phyloP scores from a whole-genome alignment of 768 basidiomycete genomes.

The Psilocybe cubensis region DNA sequence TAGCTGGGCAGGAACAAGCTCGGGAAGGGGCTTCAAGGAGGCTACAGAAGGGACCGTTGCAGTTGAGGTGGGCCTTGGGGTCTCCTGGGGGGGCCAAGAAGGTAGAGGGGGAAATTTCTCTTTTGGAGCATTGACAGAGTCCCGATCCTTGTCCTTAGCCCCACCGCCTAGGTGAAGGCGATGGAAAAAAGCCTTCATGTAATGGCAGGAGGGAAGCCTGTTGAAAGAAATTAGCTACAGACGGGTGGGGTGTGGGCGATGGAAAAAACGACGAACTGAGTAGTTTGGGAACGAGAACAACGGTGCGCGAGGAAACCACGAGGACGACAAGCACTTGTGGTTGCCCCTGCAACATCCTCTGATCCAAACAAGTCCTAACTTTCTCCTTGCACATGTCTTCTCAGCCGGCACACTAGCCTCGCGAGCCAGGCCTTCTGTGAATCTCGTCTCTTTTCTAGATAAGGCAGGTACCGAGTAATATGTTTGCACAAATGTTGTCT shows the following conservation, averaged over 20 bases:
- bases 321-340: slow-evolving; percentile 19
- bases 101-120: slow-evolving; percentile 75
- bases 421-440: neutral
- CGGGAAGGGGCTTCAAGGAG: slow-evolving; percentile 74
- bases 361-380: slow-evolving; percentile 34
- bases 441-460: too few relatives aligned
- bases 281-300: slow-evolving; percentile 13
- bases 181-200: slow-evolving; percentile 88
- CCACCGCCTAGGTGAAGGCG: slow-evolving; percentile 71
- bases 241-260: slow-evolving; percentile 4
- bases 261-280: slow-evolving; percentile 9
- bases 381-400: slow-evolving; percentile 30
- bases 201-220: slow-evolving; percentile 14
- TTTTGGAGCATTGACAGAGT: slow-evolving; percentile 44
- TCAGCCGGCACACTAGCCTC: slow-evolving; percentile 36
- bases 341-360: slow-evolving; percentile 21
- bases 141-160: slow-evolving; percentile 69
- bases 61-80: slow-evolving; percentile 33
- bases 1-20: slow-evolving; percentile 49
- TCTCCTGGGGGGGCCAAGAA: slow-evolving; percentile 63
- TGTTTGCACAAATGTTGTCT: too few relatives aligned
- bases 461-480: too few relatives aligned
- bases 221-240: neutral
- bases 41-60: slow-evolving; percentile 51
- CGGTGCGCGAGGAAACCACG: slow-evolving; percentile 28